These are phyloP conservation scores for Sugiyamaella sp. DNA, from an alignment of 1,139 yeast genomes.

Conservation along the genomic window DNA sequence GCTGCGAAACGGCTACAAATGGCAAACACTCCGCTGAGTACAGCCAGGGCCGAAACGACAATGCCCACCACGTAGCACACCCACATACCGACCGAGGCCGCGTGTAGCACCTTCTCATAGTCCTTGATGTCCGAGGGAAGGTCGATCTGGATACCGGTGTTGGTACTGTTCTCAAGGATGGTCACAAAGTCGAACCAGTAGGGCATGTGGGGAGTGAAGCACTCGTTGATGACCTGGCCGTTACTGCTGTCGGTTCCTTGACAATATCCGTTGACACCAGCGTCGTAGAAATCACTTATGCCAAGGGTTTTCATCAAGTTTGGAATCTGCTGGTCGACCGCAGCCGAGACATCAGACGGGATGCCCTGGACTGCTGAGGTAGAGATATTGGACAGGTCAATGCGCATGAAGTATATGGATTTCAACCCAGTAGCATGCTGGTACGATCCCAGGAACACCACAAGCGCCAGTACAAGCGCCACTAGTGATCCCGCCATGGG, in stretches of 20 bases:
- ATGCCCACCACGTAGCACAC: conserved; percentile 52
- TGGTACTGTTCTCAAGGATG: conserved; percentile 51
- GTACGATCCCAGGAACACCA: conserved; percentile 49
- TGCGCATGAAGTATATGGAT: conserved; percentile 48
- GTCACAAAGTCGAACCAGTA: conserved; percentile 65
- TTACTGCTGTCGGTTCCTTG: conserved; percentile 49
- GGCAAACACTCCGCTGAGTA: conserved; percentile 47
- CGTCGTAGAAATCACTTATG: conserved; percentile 60
- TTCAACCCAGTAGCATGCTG: conserved; percentile 42
- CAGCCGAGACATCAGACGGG: conserved; percentile 24
- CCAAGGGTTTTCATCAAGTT: conserved; percentile 47
- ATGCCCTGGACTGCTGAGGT: conserved; percentile 29
- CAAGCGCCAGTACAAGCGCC: conserved; percentile 45
- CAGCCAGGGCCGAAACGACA: conserved; percentile 46
- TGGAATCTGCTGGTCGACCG: conserved; percentile 25
- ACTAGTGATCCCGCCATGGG: conserved; percentile 47
- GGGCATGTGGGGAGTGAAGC: conserved; percentile 47
- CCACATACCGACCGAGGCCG: conserved; percentile 51
- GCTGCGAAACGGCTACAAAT: conserved; percentile 44
- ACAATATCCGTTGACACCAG: conserved; percentile 79
- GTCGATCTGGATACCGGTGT: conserved; percentile 33
- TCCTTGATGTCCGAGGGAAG: conserved; percentile 43
- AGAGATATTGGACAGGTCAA: conserved; percentile 44
- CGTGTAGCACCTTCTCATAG: conserved; percentile 44
- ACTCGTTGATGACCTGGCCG: conserved; percentile 39